Percentiles rank a stretch among this genome's conserved stretches.
phyloP scores from a whole-genome alignment of 805 yeast species.

The Candida peoriensis region DNA sequence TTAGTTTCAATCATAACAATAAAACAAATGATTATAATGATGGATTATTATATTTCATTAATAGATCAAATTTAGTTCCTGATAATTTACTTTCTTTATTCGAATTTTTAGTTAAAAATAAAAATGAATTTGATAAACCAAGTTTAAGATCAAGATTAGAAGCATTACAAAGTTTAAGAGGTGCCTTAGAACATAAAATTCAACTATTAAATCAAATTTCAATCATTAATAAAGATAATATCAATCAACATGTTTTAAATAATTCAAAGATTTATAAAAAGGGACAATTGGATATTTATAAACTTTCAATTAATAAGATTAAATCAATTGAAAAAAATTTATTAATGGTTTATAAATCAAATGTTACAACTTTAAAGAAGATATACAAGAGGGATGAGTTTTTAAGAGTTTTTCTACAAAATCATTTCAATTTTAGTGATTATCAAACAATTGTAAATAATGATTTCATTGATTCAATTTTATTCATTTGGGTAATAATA shows the following conservation, averaged over 20 bases:
- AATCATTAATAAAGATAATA: constrained; percentile 2
- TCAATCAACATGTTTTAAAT: constrained; percentile 19
- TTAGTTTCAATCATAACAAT: constrained; percentile 18
- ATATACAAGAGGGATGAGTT: constrained; percentile 45
- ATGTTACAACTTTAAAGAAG: constrained; percentile 45
- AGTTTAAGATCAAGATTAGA: constrained; percentile 51
- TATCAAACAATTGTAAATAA: constrained; percentile 41
- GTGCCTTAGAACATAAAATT: constrained; percentile 48
- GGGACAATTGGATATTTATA: constrained; percentile 46
- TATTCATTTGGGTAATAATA: constrained; percentile 17
- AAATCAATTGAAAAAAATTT: constrained; percentile 46
- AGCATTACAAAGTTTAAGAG: constrained; percentile 50
- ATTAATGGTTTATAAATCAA: constrained; percentile 35
- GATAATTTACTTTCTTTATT: constrained; percentile 27
- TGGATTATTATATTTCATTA: constrained; percentile 31
- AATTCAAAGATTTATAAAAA: constrained; percentile 40
- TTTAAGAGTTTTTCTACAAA: constrained; percentile 42
- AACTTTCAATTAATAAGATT: constrained; percentile 36
- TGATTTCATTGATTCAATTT: constrained; percentile 33
- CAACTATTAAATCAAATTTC: constrained; percentile 16
- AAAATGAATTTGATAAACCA: constrained; percentile 25
- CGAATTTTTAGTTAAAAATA: constrained; percentile 30
- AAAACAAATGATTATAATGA: constrained; percentile 17
- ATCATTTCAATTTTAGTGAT: constrained; percentile 41
- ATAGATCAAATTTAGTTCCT: constrained; percentile 18